A percentile compares a stretch with the other conserved stretches of the same genome.
Conservation (phyloP, 169 alveolate genomes). For the Plasmodium chabaudi region DNA sequence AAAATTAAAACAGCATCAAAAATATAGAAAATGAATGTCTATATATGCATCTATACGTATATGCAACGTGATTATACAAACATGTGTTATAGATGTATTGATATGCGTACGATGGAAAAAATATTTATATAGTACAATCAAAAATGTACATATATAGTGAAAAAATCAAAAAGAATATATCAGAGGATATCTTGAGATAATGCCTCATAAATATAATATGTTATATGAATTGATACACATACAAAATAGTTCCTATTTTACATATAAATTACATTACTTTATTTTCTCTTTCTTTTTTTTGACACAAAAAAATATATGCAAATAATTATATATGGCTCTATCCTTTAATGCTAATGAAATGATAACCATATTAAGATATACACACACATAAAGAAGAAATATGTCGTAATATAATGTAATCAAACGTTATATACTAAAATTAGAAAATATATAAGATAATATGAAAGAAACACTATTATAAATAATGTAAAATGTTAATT, state of each 20-base stretch:
- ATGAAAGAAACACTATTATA: not conserved
- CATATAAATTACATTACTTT: not conserved
- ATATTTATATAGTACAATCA: conserved; percentile 12
- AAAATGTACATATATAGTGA: not conserved
- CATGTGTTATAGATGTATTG: not conserved
- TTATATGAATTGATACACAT: conserved; percentile 1
- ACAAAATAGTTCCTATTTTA: not conserved
- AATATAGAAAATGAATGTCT: not conserved
- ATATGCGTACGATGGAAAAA: not conserved
- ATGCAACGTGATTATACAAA: not conserved
- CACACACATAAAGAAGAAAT: not conserved
- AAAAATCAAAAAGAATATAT: not conserved
- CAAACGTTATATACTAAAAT: not conserved
- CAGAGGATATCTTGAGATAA: conserved; percentile 8
- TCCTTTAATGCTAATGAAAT: too few species aligned
- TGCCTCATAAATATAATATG: conserved; percentile 3
- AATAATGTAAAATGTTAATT: not conserved
- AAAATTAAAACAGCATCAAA: not conserved
- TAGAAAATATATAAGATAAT: not conserved
- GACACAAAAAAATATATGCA: not conserved
- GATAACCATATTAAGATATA: too few species aligned
- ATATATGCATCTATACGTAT: not conserved
- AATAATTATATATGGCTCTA: not conserved
- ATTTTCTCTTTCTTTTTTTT: not conserved
- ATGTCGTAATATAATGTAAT: not conserved